These are phyloP conservation scores for Chlorociboria aeruginascens DNA, from an alignment of 495 filamentous ascomycete species.

Conservation along the genomic window DNA sequence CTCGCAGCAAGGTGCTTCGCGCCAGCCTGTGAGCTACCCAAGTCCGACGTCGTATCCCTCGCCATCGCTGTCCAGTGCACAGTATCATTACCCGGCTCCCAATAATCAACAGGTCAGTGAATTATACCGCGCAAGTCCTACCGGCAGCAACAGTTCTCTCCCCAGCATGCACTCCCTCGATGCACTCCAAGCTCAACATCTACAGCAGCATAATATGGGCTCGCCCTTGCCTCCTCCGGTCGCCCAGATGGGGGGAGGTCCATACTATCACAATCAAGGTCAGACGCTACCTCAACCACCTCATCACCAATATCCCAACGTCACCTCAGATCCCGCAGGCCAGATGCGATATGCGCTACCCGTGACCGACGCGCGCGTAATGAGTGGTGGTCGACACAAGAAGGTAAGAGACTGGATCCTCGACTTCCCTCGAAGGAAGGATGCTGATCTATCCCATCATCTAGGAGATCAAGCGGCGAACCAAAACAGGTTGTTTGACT, in stretches of 20 bases:
- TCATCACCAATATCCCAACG: conserved; percentile 28
- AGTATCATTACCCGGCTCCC: conserved; percentile 44
- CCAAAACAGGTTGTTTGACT: conserved; percentile 94
- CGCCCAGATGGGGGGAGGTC: conserved; percentile 21
- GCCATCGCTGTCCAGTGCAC: conserved; percentile 36
- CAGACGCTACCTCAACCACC: conserved; percentile 24
- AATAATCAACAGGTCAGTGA: conserved; percentile 31
- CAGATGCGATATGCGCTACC: conserved; percentile 48
- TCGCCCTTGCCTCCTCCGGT: conserved; percentile 23
- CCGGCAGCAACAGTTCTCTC: conserved; percentile 41
- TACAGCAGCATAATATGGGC: conserved; percentile 31
- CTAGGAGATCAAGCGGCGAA: conserved; percentile 90
- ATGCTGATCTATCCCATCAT: conserved; percentile 12
- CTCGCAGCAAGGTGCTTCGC: conserved; percentile 31
- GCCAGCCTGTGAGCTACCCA: conserved; percentile 41
- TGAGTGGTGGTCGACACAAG: conserved; percentile 79
- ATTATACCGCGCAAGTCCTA: conserved; percentile 38
- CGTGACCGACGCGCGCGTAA: conserved; percentile 49
- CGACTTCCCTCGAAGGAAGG: conserved; percentile 5
- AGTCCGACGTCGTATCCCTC: conserved; percentile 44
- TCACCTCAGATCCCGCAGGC: conserved; percentile 28
- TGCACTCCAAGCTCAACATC: conserved; percentile 30
- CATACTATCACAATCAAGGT: conserved; percentile 24
- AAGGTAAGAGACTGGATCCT: conserved; percentile 41
- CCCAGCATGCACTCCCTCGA: conserved; percentile 54